Base-by-base conservation (phyloP, 2,329 filamentous ascomycete species). In the Ceratocystis cubensis region DNA sequence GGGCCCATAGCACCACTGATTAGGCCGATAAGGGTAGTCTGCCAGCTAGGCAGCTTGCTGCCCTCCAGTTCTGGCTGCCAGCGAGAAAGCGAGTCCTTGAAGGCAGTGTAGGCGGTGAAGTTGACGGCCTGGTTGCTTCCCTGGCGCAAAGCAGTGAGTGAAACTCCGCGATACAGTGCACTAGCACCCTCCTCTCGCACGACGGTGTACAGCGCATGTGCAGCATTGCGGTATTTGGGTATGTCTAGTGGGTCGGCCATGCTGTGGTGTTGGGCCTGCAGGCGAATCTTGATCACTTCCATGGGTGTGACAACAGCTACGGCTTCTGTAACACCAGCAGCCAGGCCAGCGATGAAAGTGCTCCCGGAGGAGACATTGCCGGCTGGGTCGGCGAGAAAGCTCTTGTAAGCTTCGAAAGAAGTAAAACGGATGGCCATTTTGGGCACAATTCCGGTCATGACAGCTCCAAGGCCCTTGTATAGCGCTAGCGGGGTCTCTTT, bases 391-490 rank as follows among this genome's bases (percentile, higher is more conserved):
- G 89, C 86, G 28, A 96, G 81, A 69, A 88, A 69, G 74, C 91
- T 86, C 83, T 97, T 97, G 78, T 97, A 99, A 75, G 84, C 85
- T 77, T 97, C 94, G 77, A 97, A 99, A 66, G 90, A 96, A 61
- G 93, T 96, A 79, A 99, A 99, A 48, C 94, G 89, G 75, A 97
- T 99, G 69, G 94, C 94, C 94, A 99, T 99, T 79, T 99, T 99
- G 66, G 94, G 94, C 25, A 99, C 85, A 75, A 99, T 99, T 71
- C 94, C 94, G 28, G 92, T 96, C 68, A 97, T 76, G 53, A 99
- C 94, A 66, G 94, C 94, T 69, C 94, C 94, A n/a, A 99, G 84
- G 71, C 94, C 94, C 80, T 99, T 99, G 83, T 99, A 99, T 67
- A 99, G 80, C 70, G 89, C 94, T 45, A 99, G 80, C 0, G 91